Conservation (phyloP, 352 stramenopile genomes). For the Lagenidium giganteum region DNA sequence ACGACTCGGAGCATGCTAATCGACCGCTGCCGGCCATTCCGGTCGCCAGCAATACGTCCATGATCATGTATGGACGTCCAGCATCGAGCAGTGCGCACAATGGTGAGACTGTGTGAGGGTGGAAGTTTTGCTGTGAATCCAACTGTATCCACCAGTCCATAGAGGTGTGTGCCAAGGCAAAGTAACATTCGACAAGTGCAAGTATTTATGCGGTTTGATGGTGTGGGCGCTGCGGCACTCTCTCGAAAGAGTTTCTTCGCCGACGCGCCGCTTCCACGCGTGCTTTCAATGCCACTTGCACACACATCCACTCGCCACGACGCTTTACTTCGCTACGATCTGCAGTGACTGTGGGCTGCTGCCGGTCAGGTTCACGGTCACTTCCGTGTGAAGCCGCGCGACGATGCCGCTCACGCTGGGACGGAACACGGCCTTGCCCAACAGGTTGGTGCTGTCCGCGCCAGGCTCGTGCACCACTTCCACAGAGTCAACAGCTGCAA, state of each 20-base stretch:
- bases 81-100: not conserved
- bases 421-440: conserved; percentile 38
- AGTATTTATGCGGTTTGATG: too few relatives aligned
- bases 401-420: conserved; percentile 53
- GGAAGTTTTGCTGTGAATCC: not conserved
- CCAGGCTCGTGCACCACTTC: conserved; percentile 37
- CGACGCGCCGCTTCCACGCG: too few relatives aligned
- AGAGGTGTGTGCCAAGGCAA: too few relatives aligned
- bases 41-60: conserved; percentile 36
- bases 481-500: conserved; percentile 51
- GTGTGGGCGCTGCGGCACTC: too few relatives aligned
- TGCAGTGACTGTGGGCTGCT: not conserved
- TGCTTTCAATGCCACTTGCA: too few relatives aligned
- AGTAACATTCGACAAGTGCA: too few relatives aligned
- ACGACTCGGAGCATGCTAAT: conserved; percentile 36
- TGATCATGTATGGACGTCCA: conserved; percentile 65
- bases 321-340: not conserved
- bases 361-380: conserved; percentile 25
- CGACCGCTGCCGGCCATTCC: conserved; percentile 31
- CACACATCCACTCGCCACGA: not conserved
- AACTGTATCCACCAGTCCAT: too few relatives aligned
- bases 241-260: too few relatives aligned
- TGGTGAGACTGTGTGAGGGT: not conserved
- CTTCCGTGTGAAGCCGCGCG: conserved; percentile 54
- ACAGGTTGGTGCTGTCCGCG: conserved; percentile 4